Evolutionary conservation across 2,329 filamentous ascomycete genomes (phyloP).

Genomic region (Camptophora hylomeconis): DNA sequence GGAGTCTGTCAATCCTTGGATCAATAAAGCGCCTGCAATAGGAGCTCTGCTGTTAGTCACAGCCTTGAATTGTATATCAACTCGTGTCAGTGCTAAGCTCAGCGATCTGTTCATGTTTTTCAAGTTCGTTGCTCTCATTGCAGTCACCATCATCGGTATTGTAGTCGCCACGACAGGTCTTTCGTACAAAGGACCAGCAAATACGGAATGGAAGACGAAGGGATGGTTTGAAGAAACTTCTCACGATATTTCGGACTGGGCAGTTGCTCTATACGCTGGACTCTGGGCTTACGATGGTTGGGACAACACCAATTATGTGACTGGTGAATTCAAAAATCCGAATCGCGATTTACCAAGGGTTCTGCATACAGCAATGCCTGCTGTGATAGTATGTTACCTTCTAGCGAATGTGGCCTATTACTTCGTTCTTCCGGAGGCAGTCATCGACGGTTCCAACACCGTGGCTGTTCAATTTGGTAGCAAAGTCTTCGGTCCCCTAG

Average conservation of each 20-base stretch:
- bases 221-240: conserved; percentile 84
- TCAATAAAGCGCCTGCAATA: conserved; percentile 79
- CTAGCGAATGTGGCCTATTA: conserved; percentile 91
- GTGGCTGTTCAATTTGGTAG: conserved; percentile 89
- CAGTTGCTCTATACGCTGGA: conserved; percentile 85
- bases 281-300: conserved; percentile 98
- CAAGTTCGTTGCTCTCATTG: conserved; percentile 82
- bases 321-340: conserved; percentile 90
- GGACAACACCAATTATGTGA: conserved; percentile 98
- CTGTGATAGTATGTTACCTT: conserved; percentile 82
- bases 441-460: conserved; percentile 80
- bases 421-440: conserved; percentile 68
- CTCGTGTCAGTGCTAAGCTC: conserved; percentile 70
- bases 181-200: conserved; percentile 62
- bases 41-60: conserved; percentile 65
- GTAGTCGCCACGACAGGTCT: conserved; percentile 79
- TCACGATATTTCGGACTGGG: conserved; percentile 70
- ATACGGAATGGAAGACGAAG: conserved; percentile 71
- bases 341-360: conserved; percentile 80
- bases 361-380: conserved; percentile 90
- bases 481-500: conserved; percentile 75
- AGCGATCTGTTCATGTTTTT: conserved; percentile 94
- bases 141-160: conserved; percentile 75
- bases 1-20: conserved; percentile 67
- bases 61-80: conserved; percentile 79